Conservation (phyloP, 1,284 basidiomycete genomes). For the Phenoliferia sp. region DNA sequence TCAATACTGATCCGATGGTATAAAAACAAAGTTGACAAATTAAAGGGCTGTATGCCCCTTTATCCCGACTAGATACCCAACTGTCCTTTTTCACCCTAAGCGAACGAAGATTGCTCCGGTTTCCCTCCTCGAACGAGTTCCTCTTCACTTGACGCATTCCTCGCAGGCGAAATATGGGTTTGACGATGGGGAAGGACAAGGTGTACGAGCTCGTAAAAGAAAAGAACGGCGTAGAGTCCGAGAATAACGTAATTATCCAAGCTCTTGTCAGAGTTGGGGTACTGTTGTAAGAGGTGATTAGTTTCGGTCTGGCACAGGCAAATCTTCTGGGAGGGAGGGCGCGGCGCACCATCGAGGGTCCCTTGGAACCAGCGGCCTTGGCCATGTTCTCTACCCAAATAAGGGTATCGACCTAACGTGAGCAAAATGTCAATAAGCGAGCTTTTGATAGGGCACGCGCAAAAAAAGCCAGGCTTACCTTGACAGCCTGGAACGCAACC, state of each 20-base stretch:
- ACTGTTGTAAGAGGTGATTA: background rate
- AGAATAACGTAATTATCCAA: constrained; percentile 7
- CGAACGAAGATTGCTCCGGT: too few relatives aligned
- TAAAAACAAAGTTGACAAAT: too few relatives aligned
- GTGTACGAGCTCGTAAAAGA: background rate
- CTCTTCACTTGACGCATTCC: background rate
- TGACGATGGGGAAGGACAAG: background rate
- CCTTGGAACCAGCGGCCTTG: background rate
- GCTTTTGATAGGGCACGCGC: background rate
- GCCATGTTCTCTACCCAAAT: background rate
- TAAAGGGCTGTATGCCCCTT: too few relatives aligned
- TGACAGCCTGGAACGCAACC: constrained; percentile 1
- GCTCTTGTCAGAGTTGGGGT: constrained; percentile 1
- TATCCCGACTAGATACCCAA: too few relatives aligned
- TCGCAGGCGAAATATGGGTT: background rate
- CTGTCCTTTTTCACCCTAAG: too few relatives aligned
- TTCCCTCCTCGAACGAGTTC: too few relatives aligned
- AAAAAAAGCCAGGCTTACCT: background rate
- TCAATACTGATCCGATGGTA: too few relatives aligned
- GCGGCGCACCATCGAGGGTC: background rate
- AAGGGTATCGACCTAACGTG: constrained; percentile 3
- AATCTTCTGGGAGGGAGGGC: background rate
- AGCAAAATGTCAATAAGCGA: background rate
- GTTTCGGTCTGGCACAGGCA: too few relatives aligned
- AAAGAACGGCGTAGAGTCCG: constrained; percentile 4